These are phyloP conservation scores for Candida sakaeoensis DNA, from an alignment of 805 yeast genomes.

Conservation along the genomic window DNA sequence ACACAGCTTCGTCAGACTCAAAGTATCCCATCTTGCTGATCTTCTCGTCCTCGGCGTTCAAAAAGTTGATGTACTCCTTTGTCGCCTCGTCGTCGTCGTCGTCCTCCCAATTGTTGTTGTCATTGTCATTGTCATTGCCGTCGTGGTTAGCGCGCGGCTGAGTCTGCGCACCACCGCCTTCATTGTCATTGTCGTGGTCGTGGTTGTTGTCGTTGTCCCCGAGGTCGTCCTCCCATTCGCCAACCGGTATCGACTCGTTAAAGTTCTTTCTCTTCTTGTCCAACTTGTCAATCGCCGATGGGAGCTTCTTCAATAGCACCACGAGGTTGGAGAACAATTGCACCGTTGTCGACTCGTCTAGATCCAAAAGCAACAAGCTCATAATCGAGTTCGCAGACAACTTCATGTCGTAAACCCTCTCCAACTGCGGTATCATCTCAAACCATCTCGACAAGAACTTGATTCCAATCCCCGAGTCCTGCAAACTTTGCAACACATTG, in stretches of 20 bases:
- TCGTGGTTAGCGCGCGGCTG: too few species aligned
- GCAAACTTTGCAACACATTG: conserved; percentile 48
- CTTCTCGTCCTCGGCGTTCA: conserved; percentile 16
- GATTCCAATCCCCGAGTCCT: conserved; percentile 36
- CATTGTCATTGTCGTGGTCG: neutral
- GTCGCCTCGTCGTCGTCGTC: conserved; percentile 8
- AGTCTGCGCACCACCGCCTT: too few species aligned
- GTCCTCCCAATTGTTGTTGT: conserved; percentile 4
- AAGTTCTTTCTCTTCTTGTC: conserved; percentile 62
- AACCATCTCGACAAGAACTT: conserved; percentile 70
- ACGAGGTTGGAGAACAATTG: conserved; percentile 12
- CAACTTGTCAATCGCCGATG: conserved; percentile 63
- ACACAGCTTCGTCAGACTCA: conserved; percentile 57
- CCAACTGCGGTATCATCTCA: conserved; percentile 45
- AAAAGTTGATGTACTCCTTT: conserved; percentile 20
- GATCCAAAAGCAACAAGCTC: conserved; percentile 31
- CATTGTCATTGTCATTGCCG: neutral
- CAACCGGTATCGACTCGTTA: conserved; percentile 15
- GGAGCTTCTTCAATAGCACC: conserved; percentile 50
- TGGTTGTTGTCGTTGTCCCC: conserved; percentile 5
- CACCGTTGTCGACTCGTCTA: conserved; percentile 15
- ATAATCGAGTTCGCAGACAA: conserved; percentile 67
- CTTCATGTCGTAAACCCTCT: conserved; percentile 77
- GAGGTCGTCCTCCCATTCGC: conserved; percentile 9
- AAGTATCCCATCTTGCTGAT: conserved; percentile 23